These are phyloP conservation scores for Karstenula rhodostoma DNA, from an alignment of 2,329 filamentous ascomycete genomes.

Conservation along the genomic window DNA sequence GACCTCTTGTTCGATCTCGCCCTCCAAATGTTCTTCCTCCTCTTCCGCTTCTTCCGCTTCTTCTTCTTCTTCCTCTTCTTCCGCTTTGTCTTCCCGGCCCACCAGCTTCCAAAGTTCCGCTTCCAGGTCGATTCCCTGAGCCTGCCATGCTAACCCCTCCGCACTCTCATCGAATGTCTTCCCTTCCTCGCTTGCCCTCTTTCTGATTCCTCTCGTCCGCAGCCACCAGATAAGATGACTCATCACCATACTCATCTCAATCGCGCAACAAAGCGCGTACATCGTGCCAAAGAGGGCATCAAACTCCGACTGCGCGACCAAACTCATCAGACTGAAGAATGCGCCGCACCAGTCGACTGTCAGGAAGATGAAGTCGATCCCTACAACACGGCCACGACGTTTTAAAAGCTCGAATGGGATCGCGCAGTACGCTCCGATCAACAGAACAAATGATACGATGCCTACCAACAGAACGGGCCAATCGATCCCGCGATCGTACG, in stretches of 20 bases:
- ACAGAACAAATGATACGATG: constrained; percentile 62
- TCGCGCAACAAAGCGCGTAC: constrained; percentile 63
- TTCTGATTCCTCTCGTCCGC: constrained; percentile 60
- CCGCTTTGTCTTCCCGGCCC: constrained; percentile 2
- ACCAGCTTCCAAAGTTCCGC: constrained; percentile 18
- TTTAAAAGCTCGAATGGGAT: constrained; percentile 69
- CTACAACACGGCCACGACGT: constrained; percentile 65
- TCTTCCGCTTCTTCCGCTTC: background rate
- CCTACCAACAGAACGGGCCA: constrained; percentile 63
- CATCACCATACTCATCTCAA: constrained; percentile 66
- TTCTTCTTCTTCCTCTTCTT: background rate
- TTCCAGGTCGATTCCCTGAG: constrained; percentile 31
- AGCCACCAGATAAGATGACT: constrained; percentile 65
- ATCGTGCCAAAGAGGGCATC: constrained; percentile 66
- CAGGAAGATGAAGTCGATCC: constrained; percentile 66
- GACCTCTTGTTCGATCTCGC: background rate
- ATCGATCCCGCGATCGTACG: constrained; percentile 60
- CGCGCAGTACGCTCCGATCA: constrained; percentile 63
- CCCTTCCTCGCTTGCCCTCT: constrained; percentile 50
- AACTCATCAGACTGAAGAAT: constrained; percentile 67
- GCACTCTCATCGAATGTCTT: constrained; percentile 59
- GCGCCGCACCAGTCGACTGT: constrained; percentile 66
- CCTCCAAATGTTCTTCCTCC: background rate
- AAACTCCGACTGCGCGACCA: constrained; percentile 66
- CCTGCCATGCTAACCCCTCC: constrained; percentile 48